Conservation (phyloP, 306 rosid species). For the Malus fusca region DNA sequence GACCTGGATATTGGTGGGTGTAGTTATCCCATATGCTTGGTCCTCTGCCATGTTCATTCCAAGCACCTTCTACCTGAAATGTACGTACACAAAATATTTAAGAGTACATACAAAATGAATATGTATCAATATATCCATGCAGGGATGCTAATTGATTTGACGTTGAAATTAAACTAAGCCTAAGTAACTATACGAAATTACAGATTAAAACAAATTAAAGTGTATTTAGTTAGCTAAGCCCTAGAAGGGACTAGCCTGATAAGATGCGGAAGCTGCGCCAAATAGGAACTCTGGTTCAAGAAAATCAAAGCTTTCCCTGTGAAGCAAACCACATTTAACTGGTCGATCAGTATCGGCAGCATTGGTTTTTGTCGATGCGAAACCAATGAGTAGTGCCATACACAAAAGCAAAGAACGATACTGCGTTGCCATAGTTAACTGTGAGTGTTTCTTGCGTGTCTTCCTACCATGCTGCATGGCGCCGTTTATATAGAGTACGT, state of each 20-base stretch:
- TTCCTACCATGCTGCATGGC: not conserved
- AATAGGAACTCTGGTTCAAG: constrained; percentile 6
- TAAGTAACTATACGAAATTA: not conserved
- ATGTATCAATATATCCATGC: not conserved
- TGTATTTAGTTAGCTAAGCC: not conserved
- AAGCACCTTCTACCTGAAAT: not conserved
- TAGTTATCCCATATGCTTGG: not conserved
- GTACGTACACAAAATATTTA: not conserved
- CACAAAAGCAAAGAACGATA: not conserved
- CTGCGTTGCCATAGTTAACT: not conserved
- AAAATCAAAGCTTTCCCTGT: constrained; percentile 21
- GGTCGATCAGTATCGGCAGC: not conserved
- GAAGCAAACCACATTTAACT: not conserved
- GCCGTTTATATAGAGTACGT: not conserved
- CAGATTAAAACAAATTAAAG: not conserved
- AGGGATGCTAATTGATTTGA: not conserved
- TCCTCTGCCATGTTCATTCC: not conserved
- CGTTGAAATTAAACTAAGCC: not conserved
- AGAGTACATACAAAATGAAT: not conserved
- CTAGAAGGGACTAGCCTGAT: not conserved
- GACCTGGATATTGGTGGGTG: not conserved
- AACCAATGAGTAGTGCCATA: not conserved
- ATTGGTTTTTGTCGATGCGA: not conserved
- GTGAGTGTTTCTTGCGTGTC: not conserved
- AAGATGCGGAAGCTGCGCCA: not conserved